A percentile compares a stretch with the other conserved stretches of the same genome.
phyloP scores from a whole-genome alignment of 768 basidiomycete genomes.

The Mycena indigotica region DNA sequence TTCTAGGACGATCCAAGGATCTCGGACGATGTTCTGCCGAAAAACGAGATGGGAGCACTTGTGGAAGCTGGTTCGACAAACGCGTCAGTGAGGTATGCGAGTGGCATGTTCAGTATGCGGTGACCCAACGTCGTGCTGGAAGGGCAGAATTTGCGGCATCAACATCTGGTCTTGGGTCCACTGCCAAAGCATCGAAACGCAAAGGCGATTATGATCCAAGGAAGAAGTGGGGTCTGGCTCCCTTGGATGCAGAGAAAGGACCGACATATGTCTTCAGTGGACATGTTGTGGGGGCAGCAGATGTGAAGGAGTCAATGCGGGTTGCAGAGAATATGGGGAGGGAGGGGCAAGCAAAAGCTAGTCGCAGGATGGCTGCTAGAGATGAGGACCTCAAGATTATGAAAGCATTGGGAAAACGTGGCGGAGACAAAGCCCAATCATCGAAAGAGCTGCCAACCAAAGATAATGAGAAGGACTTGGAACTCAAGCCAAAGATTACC shows the following conservation, averaged over 20 bases:
- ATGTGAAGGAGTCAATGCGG: slow-evolving; percentile 47
- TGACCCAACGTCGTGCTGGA: slow-evolving; percentile 70
- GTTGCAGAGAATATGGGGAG: slow-evolving; percentile 75
- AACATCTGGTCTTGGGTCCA: slow-evolving; percentile 44
- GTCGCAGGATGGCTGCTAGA: slow-evolving; percentile 57
- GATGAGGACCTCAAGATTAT: slow-evolving; percentile 61
- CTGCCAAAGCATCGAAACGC: slow-evolving; percentile 51
- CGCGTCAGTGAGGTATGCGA: slow-evolving; percentile 87
- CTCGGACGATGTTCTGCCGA: slow-evolving; percentile 81
- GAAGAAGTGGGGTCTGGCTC: slow-evolving; percentile 77
- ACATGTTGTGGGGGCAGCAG: slow-evolving; percentile 56
- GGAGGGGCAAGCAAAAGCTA: slow-evolving; percentile 76
- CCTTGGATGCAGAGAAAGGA: slow-evolving; percentile 43
- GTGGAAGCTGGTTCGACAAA: slow-evolving; percentile 90
- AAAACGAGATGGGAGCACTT: slow-evolving; percentile 78
- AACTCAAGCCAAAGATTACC: slow-evolving; percentile 11
- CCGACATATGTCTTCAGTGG: slow-evolving; percentile 84
- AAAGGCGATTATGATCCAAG: slow-evolving; percentile 65
- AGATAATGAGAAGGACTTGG: slow-evolving; percentile 17
- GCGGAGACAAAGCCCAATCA: slow-evolving; percentile 44
- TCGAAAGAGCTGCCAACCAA: slow-evolving; percentile 43
- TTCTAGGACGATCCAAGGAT: slow-evolving; percentile 85
- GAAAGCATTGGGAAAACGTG: slow-evolving; percentile 58
- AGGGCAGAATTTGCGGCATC: slow-evolving; percentile 83
- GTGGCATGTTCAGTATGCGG: slow-evolving; percentile 83